Evolutionary conservation across 208 protist species (phyloP), one percentile per base, ranked within the genome.

Genomic region (Acanthamoeba healyi): DNA sequence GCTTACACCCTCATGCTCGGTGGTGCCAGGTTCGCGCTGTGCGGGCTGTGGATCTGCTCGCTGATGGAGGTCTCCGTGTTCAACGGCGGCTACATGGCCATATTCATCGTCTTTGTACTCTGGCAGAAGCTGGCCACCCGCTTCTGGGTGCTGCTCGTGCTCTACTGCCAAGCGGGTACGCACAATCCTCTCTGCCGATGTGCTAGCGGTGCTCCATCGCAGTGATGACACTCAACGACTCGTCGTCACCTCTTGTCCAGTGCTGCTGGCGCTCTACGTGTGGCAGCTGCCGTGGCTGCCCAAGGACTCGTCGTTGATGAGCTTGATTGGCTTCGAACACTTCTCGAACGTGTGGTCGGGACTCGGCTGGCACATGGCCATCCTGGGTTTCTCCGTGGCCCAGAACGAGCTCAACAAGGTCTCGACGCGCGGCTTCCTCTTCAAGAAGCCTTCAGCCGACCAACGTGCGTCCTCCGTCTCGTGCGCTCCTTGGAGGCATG

Each of bases 401-500:
- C 87, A 93, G 40, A 58, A 93, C 87, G 87, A 93, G n/a, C 61
- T 93, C 87, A 93, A 77, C 38, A 70, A 93, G 61, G 44, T 93
- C 32, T 36, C 42, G 19, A 93, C 82, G 4, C 82, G 82, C 46
- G 82, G 82, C 34, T 89, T 89, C 38, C 82, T 89, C 82, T 89
- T 89, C 51, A 89, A 89, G 38, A 89, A 67, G 36, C 82, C 82
- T 34, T 65, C 82, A 2, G 4, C 46, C 46, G 82, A 70, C 17
- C 82, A 89, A 29, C 46, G 82, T 89, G 38, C 46, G 34, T n/a
- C n/a, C 51, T 58, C 40, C 38, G 5, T 40, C 38, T 44, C 72
- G 5, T 29, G 2, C 34, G 22, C 72, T n/a, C n/a, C n/a, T n/a
- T n/a, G n/a, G n/a, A n/a, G n/a, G n/a, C n/a, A n/a, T n/a, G n/a